Base-by-base conservation (phyloP, 371 early-diverging fungal species). In the Rhizopus microsporus region DNA sequence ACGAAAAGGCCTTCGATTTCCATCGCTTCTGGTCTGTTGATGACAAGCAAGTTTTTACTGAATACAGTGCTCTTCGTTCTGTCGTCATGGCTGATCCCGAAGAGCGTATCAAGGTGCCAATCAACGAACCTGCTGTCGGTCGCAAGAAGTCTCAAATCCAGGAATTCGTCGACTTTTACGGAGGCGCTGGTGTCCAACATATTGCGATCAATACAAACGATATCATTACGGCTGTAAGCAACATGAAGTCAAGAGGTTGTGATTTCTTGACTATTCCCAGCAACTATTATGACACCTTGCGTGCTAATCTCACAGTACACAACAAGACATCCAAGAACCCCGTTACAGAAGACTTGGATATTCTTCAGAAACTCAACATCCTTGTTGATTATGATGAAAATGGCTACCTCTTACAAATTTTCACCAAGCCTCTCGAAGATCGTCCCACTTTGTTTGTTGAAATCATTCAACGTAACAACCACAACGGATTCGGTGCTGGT, bases 21-120 rank as follows among this genome's bases (percentile, higher is more conserved):
- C 96, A 95, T 76, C 89, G 97, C 44, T 98, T 97, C 90, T 97
- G 97, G 97, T 93, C 94, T 32, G 95, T 98, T 45, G 98, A 98
- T 77, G 98, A 98, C 79, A 89, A 83, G 60, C 93, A 96, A 75
- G 94, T 98, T 52, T 91, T 92, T 79, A 95, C 97, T 49, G 92
- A 98, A 70, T 97, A 93, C 84, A 90, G 91, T 67, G 88, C 96
- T 37, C 83, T 97, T 59, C 88, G 96, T 16, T 95, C 95, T 31
- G 93, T 96, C 56, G 97, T 96, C 75, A 95, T 98, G 95, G 91
- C 96, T 35, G 95, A 95, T 67, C 90, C 88, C 56, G 85, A 85
- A 64, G 97, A 97, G 63, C 78, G 68, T 46, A 88, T 98, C 81
- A 96, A 97, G 83, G 93, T 97, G 86, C 97, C 97, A 57, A 93